Percentiles rank a stretch among this genome's conserved stretches.
These are phyloP conservation scores for Yamadazyma akitaensis DNA, from an alignment of 805 yeast species.

Conservation along the genomic window DNA sequence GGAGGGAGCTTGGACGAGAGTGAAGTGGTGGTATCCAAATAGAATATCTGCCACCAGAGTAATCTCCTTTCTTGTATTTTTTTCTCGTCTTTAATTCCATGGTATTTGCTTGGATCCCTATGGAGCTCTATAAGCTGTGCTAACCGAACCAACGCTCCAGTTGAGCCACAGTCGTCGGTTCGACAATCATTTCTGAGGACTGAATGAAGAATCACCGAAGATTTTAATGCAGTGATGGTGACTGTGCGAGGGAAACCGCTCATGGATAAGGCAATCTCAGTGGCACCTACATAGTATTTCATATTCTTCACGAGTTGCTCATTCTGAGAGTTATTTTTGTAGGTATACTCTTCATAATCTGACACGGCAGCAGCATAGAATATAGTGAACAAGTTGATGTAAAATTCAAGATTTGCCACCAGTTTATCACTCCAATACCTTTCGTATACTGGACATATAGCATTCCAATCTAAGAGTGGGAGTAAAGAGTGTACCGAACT, in stretches of 20 bases:
- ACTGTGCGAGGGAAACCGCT: conserved; percentile 11
- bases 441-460: conserved; percentile 6
- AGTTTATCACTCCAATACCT: conserved; percentile 10
- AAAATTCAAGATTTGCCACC: conserved; percentile 8
- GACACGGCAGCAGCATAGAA: conserved; percentile 15
- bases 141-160: conserved; percentile 10
- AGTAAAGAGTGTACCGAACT: conserved; percentile 13
- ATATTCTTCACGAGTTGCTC: conserved; percentile 7
- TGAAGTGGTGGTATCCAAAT: conserved; percentile 11
- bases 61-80: conserved; percentile 10
- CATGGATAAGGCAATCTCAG: conserved; percentile 14
- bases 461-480: conserved; percentile 12
- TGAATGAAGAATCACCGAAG: conserved; percentile 11
- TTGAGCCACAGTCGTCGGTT: conserved; percentile 14
- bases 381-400: conserved; percentile 10
- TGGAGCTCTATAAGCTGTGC: conserved; percentile 13
- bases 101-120: conserved; percentile 12
- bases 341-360: conserved; percentile 11
- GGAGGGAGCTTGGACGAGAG: conserved; percentile 13
- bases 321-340: background rate
- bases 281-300: conserved; percentile 13
- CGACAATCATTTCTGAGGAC: conserved; percentile 13
- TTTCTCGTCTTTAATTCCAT: conserved; percentile 4
- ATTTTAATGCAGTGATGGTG: conserved; percentile 10
- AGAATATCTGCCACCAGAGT: conserved; percentile 15